These are phyloP conservation scores for Linderina pennispora DNA, from an alignment of 192 early-diverging fungal species.

Conservation along the genomic window DNA sequence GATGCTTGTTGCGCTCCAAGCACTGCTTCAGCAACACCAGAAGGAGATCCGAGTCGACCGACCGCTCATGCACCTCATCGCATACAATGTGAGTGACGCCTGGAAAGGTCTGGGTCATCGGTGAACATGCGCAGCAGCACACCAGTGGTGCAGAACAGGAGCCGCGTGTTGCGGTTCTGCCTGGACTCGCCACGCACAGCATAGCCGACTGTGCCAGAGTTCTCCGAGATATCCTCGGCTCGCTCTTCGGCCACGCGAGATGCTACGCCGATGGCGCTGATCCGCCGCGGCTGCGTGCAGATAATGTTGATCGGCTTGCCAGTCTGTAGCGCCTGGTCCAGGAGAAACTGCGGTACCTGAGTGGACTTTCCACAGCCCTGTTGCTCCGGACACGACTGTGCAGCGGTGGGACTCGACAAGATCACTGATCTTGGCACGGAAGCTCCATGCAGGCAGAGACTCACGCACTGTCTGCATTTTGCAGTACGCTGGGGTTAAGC, in stretches of 20 bases:
- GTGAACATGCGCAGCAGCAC: conserved; percentile 56
- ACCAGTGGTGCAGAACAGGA: conserved; percentile 63
- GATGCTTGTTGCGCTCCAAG: conserved; percentile 35
- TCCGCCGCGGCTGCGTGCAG: conserved; percentile 87
- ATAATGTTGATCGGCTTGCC: conserved; percentile 55
- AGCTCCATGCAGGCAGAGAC: conserved; percentile 12
- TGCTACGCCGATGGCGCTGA: conserved; percentile 66
- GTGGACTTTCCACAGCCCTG: conserved; percentile 55
- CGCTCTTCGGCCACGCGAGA: conserved; percentile 57
- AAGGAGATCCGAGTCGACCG: conserved; percentile 73
- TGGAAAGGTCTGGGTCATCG: conserved; percentile 6
- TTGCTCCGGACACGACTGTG: conserved; percentile 37
- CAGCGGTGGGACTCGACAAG: conserved; percentile 6
- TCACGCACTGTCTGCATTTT: conserved; percentile 18
- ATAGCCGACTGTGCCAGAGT: conserved; percentile 42
- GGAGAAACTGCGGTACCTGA: conserved; percentile 83
- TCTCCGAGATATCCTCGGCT: conserved; percentile 19
- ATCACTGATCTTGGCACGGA: conserved; percentile 1
- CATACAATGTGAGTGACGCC: conserved; percentile 55
- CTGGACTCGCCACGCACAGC: conserved; percentile 65
- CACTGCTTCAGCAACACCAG: conserved; percentile 68
- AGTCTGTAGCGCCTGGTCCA: conserved; percentile 56
- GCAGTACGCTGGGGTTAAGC: conserved; percentile 3
- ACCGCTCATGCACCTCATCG: conserved; percentile 86
- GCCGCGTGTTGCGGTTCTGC: conserved; percentile 40